Evolutionary conservation across 2,329 filamentous ascomycete genomes (phyloP).

Genomic region (Decorospora gaudefroyi): DNA sequence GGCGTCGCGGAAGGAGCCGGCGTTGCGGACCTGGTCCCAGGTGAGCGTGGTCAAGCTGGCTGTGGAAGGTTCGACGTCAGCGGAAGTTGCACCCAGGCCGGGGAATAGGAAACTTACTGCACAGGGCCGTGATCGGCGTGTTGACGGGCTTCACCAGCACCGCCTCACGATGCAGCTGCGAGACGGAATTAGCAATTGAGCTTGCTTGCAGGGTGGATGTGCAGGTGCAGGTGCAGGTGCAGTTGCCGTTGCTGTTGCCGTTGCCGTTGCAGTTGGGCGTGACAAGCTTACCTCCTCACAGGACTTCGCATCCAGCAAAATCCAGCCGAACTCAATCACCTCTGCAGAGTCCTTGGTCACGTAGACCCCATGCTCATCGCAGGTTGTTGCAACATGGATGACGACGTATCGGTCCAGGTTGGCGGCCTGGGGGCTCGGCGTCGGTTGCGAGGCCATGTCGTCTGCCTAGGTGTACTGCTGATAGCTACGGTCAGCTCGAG

Average conservation of each 20-base stretch:
- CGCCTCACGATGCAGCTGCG: conserved; percentile 88
- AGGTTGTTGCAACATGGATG: conserved; percentile 97
- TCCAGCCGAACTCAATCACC: conserved; percentile 99
- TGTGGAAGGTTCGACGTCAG: conserved; percentile 49
- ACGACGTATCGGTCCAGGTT: conserved; percentile 92
- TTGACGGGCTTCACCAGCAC: conserved; percentile 98
- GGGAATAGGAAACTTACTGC: conserved; percentile 70
- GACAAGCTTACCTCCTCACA: conserved; percentile 75
- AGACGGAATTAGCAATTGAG: conserved; percentile 24
- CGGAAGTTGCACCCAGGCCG: conserved; percentile 1
- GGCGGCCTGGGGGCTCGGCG: conserved; percentile 40
- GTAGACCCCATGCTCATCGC: conserved; percentile 98
- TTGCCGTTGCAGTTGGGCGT: no score
- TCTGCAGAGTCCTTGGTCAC: conserved; percentile 99
- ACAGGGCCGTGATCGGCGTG: conserved; percentile 96
- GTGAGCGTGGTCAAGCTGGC: conserved; percentile 96
- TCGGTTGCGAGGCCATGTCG: conserved; percentile 37
- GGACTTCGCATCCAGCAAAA: conserved; percentile 86
- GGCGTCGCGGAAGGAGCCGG: conserved; percentile 95
- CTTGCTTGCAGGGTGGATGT: no score
- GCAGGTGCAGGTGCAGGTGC: conserved; percentile 14
- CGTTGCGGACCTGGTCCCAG: conserved; percentile 98
- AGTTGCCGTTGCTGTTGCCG: no score
- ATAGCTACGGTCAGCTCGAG: conserved; percentile 4
- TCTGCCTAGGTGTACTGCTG: conserved; percentile 9